Evolutionary conservation across 2,329 filamentous ascomycete species (phyloP).

Genomic region (Verticillium isaacii): DNA sequence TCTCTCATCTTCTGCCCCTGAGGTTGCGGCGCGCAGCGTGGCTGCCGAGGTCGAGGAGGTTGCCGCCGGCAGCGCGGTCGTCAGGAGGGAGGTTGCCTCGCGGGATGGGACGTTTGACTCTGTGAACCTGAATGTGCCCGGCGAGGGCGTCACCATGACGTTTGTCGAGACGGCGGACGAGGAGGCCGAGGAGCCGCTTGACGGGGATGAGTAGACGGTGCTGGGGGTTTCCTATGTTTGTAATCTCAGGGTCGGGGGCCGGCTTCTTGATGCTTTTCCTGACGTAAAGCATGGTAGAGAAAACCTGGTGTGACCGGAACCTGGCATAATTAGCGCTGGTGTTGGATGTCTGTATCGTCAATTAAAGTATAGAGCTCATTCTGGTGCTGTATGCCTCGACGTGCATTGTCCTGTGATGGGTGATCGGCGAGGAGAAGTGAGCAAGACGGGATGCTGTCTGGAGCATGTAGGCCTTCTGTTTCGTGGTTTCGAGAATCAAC

Average conservation of each 20-base stretch:
- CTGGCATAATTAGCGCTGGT: not conserved
- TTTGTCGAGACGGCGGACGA: slow-evolving; percentile 36
- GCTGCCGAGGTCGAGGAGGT: not conserved
- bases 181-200: slow-evolving; percentile 10
- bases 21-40: slow-evolving; percentile 8
- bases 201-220: slow-evolving; percentile 20
- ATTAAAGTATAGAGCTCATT: too few relatives aligned
- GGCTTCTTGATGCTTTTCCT: not conserved
- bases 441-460: too few relatives aligned
- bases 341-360: not conserved
- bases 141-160: slow-evolving; percentile 41
- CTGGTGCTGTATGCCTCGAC: too few relatives aligned
- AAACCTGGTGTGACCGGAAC: not conserved
- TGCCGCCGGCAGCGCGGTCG: slow-evolving; percentile 3
- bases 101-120: slow-evolving; percentile 25
- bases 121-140: slow-evolving; percentile 40
- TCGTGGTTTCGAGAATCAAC: too few relatives aligned
- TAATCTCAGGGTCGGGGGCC: not conserved
- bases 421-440: too few relatives aligned
- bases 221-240: not conserved
- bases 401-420: too few relatives aligned
- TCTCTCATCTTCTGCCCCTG: slow-evolving; percentile 9
- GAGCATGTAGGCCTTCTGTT: too few relatives aligned
- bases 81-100: slow-evolving; percentile 10
- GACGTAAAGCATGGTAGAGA: not conserved